Evolutionary conservation across 164 flowering plant genomes (phyloP).

Genomic region (Magnolia changhungtana): DNA sequence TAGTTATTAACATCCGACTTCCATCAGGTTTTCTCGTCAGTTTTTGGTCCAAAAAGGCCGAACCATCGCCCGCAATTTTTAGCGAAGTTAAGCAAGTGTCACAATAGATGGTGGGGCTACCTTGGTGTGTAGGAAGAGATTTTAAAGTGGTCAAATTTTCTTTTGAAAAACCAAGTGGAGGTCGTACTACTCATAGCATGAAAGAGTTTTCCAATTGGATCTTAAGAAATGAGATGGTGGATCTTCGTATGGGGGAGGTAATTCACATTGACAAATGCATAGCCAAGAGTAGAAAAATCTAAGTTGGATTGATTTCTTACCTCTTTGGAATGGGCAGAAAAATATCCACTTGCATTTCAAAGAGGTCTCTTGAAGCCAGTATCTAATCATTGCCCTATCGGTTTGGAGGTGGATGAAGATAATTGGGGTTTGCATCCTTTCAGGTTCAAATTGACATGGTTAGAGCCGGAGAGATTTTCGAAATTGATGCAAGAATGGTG

Average conservation of each 20-base stretch:
- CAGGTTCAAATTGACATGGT: neutral
- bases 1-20: neutral
- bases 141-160: neutral
- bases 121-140: neutral
- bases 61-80: no score
- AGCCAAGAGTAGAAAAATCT: neutral
- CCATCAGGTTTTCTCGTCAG: neutral
- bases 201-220: neutral
- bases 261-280: neutral
- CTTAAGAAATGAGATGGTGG: neutral
- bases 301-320: neutral
- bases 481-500: neutral
- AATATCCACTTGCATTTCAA: neutral
- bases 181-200: neutral
- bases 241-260: neutral
- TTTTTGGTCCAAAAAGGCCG: neutral
- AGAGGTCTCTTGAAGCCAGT: neutral
- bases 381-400: neutral
- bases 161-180: neutral
- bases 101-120: neutral
- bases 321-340: neutral
- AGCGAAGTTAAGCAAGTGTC: neutral
- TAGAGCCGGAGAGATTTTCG: neutral
- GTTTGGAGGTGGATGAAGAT: neutral
- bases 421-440: neutral